Evolutionary conservation across 495 filamentous ascomycete genomes (phyloP), one percentile per base, ranked within the genome.

Genomic region (Aspergillus sclerotioniger): DNA sequence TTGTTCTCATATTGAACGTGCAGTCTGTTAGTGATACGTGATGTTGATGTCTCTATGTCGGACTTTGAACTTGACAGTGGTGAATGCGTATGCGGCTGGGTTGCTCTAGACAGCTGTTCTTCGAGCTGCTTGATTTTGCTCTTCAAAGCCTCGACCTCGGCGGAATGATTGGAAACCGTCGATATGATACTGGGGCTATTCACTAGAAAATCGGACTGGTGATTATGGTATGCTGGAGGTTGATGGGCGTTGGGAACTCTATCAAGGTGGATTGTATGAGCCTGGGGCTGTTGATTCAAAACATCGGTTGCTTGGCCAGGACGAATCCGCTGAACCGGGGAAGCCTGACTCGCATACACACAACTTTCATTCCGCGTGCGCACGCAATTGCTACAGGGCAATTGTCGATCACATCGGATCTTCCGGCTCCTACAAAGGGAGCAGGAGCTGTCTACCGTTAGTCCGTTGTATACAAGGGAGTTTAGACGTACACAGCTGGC

Each of bases 341-440:
- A 12, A 51, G 58, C 35, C 44, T 52, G 45, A 31, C 53, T 67
- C 20, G 71, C 69, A 60, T 80, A 84, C 2, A 68, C 59, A 61
- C 81, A 84, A 8, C 31, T 55, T 2, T 52, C 65, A 44, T 66
- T 78, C 53, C 69, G 76, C 2, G 79, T 77, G 9, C 72, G 72
- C 1, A 75, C 1, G 51, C 82, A 84, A 57, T 82, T 80, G 57
- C 69, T 78, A 57, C 79, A 84, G 6, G 81, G 79, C 12, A 31
- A 62, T 57, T 77, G 72, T 25, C 76, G 70, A 66, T 80, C 74
- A 61, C 81, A 83, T 59, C 69, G 67, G n/a, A 82, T 75, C 54
- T 83, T 83, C 13, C 79, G 71, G 55, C 63, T 72, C 31, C 78
- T 64, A 43, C 81, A 83, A 1, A 76, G 65, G 32, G 61, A 56